Percentiles rank a stretch among this genome's conserved stretches.
Conservation (phyloP, 306 rosid genomes). For the Vigna radiata region DNA sequence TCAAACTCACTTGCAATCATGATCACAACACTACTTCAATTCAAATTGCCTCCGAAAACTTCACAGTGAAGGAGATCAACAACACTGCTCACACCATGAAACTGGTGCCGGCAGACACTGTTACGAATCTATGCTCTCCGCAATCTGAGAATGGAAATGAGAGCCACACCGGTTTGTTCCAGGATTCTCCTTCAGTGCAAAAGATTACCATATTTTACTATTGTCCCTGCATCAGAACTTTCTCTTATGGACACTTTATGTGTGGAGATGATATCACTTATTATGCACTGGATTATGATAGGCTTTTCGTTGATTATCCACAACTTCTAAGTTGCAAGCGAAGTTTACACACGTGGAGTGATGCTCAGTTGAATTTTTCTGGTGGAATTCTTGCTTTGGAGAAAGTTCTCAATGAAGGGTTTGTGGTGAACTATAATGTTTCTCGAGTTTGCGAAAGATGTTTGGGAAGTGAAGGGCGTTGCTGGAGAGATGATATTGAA, state of each 20-base stretch:
- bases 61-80: neutral
- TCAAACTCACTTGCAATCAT: neutral
- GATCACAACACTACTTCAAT: neutral
- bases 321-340: neutral
- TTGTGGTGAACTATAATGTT: neutral
- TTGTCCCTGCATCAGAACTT: neutral
- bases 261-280: neutral
- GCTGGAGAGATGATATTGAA: neutral
- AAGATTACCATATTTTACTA: neutral
- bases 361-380: neutral
- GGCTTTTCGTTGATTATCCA: neutral
- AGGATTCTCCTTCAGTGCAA: neutral
- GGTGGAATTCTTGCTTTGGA: neutral
- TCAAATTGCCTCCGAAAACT: neutral
- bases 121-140: neutral
- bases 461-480: neutral
- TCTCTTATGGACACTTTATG: neutral
- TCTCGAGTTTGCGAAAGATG: neutral
- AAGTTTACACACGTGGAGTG: neutral
- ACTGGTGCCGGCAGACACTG: constrained; percentile 6
- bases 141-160: neutral
- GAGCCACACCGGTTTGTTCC: neutral
- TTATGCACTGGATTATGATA: neutral
- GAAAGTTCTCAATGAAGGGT: neutral
- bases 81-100: neutral